phyloP scores from a whole-genome alignment of 306 rosid genomes.

The Fragaria iinumae region DNA sequence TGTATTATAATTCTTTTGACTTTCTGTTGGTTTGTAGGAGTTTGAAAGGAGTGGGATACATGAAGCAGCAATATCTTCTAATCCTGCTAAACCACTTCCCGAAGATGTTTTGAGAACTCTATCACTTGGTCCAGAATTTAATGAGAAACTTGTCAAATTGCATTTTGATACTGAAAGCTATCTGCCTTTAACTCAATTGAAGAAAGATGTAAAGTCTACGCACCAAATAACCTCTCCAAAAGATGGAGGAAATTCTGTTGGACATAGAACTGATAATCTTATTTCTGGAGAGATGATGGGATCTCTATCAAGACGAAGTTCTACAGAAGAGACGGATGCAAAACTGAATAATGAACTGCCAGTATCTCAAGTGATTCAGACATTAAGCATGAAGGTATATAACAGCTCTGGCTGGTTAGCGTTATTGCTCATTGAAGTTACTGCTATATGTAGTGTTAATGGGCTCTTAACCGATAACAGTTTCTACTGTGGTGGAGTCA shows the following conservation, averaged over 20 bases:
- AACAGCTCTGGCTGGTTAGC: background rate
- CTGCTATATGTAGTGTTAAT: background rate
- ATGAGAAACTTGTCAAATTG: constrained; percentile 44
- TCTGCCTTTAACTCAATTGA: constrained; percentile 34
- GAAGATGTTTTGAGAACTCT: constrained; percentile 64
- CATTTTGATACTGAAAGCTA: constrained; percentile 42
- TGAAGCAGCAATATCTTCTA: constrained; percentile 45
- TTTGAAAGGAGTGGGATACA: constrained; percentile 57
- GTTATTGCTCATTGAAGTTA: background rate
- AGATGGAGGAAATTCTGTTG: constrained; percentile 28
- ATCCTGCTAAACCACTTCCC: constrained; percentile 69
- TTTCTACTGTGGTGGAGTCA: constrained; percentile 2
- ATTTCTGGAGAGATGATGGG: constrained; percentile 37
- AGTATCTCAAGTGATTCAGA: constrained; percentile 36
- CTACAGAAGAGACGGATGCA: constrained; percentile 35
- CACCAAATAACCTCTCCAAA: constrained; percentile 23
- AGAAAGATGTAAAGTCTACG: constrained; percentile 42
- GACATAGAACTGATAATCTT: constrained; percentile 25
- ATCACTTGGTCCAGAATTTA: constrained; percentile 51
- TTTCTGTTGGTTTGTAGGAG: constrained; percentile 42
- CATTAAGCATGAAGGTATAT: constrained; percentile 44
- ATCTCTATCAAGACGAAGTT: constrained; percentile 47
- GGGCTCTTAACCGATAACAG: background rate
- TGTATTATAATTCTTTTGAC: background rate
- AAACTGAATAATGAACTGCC: constrained; percentile 44